These are phyloP conservation scores for Monilinia aucupariae DNA, from an alignment of 2,329 filamentous ascomycete species.

Conservation along the genomic window DNA sequence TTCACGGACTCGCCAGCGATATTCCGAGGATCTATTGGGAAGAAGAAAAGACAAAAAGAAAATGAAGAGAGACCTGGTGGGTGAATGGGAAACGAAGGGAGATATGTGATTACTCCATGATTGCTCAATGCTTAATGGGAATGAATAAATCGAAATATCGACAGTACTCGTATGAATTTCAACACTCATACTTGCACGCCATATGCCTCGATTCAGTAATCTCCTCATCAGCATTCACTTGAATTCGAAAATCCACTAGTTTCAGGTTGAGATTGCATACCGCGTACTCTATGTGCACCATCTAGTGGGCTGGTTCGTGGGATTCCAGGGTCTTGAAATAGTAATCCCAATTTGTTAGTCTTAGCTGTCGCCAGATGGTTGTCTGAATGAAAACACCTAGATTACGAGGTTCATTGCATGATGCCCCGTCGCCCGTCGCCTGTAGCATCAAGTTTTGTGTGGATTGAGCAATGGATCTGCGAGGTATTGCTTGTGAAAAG, in stretches of 20 bases:
- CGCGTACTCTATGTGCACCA: not conserved
- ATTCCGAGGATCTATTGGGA: conserved; percentile 19
- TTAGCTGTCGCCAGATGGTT: not conserved
- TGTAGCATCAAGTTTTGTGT: not conserved
- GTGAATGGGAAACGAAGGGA: conserved; percentile 2
- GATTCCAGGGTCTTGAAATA: not conserved
- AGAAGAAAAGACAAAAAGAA: conserved; percentile 12
- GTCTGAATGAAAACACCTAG: not conserved
- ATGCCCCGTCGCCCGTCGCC: not conserved
- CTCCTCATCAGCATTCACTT: not conserved
- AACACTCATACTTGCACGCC: not conserved
- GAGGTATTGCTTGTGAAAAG: not conserved
- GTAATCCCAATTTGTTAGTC: not conserved
- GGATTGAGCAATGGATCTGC: not conserved
- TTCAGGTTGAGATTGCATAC: conserved; percentile 12
- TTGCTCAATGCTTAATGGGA: conserved; percentile 15
- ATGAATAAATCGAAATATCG: conserved; percentile 7
- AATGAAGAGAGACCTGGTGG: not conserved
- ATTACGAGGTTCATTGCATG: not conserved
- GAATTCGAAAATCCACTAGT: not conserved
- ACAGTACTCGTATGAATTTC: not conserved
- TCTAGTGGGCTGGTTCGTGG: not conserved
- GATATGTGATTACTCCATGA: not conserved
- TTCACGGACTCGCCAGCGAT: conserved; percentile 28
- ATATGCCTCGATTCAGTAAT: not conserved